Conservation (phyloP, 345 rosid species). For the Moringa oleifera region DNA sequence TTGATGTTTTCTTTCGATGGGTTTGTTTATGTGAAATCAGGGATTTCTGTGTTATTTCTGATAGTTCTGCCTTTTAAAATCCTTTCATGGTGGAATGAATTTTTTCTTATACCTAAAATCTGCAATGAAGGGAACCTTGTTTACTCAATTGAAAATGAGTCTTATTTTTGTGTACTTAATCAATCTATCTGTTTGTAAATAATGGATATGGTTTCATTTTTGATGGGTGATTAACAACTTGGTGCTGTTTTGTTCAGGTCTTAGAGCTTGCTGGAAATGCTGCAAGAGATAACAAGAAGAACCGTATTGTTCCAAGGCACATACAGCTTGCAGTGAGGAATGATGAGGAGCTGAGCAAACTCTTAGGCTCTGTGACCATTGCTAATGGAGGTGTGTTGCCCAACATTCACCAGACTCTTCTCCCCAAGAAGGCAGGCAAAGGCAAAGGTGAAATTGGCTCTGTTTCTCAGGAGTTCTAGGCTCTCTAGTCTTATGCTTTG, state of each 20-base stretch:
- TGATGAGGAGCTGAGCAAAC: slow-evolving; percentile 72
- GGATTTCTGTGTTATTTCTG: too few species aligned
- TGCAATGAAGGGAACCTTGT: too few species aligned
- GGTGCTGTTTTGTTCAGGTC: slow-evolving; percentile 28
- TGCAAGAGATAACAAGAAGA: slow-evolving; percentile 75
- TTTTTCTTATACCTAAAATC: too few species aligned
- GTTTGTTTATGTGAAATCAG: too few species aligned
- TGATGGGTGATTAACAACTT: too few species aligned
- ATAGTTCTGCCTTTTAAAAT: too few species aligned
- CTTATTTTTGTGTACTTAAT: too few species aligned
- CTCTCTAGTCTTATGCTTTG: background rate
- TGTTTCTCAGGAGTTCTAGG: slow-evolving; percentile 63
- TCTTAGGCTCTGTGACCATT: slow-evolving; percentile 60
- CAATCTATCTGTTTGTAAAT: too few species aligned
- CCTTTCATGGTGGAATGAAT: too few species aligned
- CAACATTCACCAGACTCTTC: slow-evolving; percentile 59
- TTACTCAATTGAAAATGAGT: too few species aligned
- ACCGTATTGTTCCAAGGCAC: slow-evolving; percentile 64
- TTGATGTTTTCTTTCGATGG: too few species aligned
- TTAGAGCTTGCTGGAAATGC: slow-evolving; percentile 80
- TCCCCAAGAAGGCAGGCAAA: slow-evolving; percentile 51
- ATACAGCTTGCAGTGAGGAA: slow-evolving; percentile 76
- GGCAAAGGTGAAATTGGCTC: slow-evolving; percentile 63
- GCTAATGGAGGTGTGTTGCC: slow-evolving; percentile 79
- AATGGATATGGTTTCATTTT: too few species aligned